Evolutionary conservation across 2,329 filamentous ascomycete species (phyloP), one percentile per base, ranked within the genome.

Genomic region (Gaeumannomyces sp.): DNA sequence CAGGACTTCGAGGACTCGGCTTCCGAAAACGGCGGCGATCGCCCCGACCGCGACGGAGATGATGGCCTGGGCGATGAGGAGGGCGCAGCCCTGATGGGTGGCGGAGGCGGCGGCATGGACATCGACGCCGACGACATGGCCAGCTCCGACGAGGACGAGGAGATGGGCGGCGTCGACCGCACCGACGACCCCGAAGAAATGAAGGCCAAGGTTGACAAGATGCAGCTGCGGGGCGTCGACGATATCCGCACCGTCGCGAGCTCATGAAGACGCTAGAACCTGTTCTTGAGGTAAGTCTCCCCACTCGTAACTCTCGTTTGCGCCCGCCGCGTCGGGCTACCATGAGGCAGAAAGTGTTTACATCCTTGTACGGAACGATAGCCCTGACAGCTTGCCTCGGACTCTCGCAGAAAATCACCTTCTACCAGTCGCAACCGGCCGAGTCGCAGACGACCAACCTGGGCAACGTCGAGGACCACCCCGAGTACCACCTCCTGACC

Each of bases 1-100:
- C 91, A 95, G 73, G 92, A 96, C 75, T 95, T 96, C 69, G 92
- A 93, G 72, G 92, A 96, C 73, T 91, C 88, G 7, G 92, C 88
- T 63, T 92, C 92, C 63, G 91, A 95, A 71, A 86, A 84, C 53
- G 62, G 56, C 16, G 89, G 89, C 67, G 85, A 86, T 50, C 81
- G 85, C 38, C 81, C 83, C 60, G 80, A 85, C 65, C 79, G 83
- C 63, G 79, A 81, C 67, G 74, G 72, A 38, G 79, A 81, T 67
- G 79, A 81, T 66, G 73, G 78, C 33, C 77, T 82, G 68, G 79
- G 78, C 64, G 75, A 78, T 64, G 76, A 81, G 57, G 76, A 79
- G 63, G 76, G 79, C 35, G 73, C 77, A 25, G 74, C 76, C 64
- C 68, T 74, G 62, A 73, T 72, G 69, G 71, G 69, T 65, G 71